Conservation (phyloP, 306 rosid species). For the Ceratonia siliqua region DNA sequence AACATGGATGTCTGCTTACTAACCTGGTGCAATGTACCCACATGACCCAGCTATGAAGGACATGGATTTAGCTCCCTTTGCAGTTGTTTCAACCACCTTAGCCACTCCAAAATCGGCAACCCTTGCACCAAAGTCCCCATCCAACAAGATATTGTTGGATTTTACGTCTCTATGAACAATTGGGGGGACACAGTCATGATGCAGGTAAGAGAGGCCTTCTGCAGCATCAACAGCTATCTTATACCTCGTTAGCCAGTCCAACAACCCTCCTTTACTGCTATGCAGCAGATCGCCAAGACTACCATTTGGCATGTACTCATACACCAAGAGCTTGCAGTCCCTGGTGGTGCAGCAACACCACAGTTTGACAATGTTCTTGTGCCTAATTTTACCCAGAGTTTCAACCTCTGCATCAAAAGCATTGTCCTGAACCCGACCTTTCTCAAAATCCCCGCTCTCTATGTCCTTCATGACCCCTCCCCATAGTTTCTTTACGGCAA, state of each 20-base stretch:
- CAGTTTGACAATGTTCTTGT: conserved; percentile 88
- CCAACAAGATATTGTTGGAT: conserved; percentile 89
- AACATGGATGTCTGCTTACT: conserved; percentile 32
- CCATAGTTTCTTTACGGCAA: conserved; percentile 94
- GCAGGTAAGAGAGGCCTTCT: conserved; percentile 91
- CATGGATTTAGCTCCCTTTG: conserved; percentile 73
- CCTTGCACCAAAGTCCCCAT: conserved; percentile 79
- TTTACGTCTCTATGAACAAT: conserved; percentile 93
- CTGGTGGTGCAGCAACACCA: conserved; percentile 92
- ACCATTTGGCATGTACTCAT: conserved; percentile 94
- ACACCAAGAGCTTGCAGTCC: conserved; percentile 88
- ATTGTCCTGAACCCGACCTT: conserved; percentile 56
- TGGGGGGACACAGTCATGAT: conserved; percentile 93
- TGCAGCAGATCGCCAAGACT: conserved; percentile 93
- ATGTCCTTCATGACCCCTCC: conserved; percentile 50
- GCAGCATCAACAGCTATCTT: conserved; percentile 89
- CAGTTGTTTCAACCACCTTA: conserved; percentile 63
- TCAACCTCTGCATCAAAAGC: conserved; percentile 90
- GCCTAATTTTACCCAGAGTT: conserved; percentile 86
- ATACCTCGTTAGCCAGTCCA: conserved; percentile 90
- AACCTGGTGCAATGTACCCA: conserved; percentile 99
- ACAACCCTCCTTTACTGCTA: conserved; percentile 71
- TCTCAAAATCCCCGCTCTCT: conserved; percentile 64
- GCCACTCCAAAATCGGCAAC: conserved; percentile 99
- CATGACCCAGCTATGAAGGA: conserved; percentile 91